A percentile compares a stretch with the other conserved stretches of the same genome.
Conservation (phyloP, 73 alveolate species). For the Tetrahymena elliotti region DNA sequence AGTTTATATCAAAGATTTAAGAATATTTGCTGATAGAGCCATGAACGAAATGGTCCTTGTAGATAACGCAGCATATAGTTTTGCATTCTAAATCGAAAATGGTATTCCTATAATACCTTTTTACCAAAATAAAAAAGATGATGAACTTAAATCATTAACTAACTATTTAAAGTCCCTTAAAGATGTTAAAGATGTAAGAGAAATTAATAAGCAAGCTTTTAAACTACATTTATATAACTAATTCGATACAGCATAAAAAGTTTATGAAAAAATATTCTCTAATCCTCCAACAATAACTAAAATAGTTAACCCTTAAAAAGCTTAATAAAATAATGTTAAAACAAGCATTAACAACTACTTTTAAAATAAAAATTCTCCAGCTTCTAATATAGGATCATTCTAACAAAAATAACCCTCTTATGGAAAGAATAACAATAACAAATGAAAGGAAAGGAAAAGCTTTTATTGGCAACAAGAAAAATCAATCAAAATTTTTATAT, state of each 20-base stretch:
- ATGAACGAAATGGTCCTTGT: conserved; percentile 48
- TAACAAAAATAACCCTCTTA: not conserved
- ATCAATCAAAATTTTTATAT: too few relatives aligned
- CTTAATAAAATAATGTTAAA: not conserved
- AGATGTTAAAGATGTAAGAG: conserved; percentile 33
- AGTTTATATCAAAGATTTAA: conserved; percentile 57
- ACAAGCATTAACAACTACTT: not conserved
- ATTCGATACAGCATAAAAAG: not conserved
- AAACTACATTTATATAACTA: not conserved
- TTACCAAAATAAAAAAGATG: conserved; percentile 55
- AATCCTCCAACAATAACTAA: not conserved
- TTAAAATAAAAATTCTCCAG: not conserved
- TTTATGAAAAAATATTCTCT: not conserved
- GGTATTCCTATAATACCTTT: conserved; percentile 65
- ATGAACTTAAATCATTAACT: conserved; percentile 29
- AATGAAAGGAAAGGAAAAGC: not conserved
- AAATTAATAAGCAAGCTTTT: conserved; percentile 14
- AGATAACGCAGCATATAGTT: conserved; percentile 56
- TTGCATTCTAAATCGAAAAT: conserved; percentile 44
- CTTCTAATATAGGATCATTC: not conserved
- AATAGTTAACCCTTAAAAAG: not conserved
- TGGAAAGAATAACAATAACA: not conserved
- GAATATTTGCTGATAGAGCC: conserved; percentile 47
- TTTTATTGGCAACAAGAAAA: not conserved
- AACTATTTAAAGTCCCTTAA: conserved; percentile 6